Base-by-base conservation (phyloP, 352 stramenopile species). In the Phytophthora multivora region DNA sequence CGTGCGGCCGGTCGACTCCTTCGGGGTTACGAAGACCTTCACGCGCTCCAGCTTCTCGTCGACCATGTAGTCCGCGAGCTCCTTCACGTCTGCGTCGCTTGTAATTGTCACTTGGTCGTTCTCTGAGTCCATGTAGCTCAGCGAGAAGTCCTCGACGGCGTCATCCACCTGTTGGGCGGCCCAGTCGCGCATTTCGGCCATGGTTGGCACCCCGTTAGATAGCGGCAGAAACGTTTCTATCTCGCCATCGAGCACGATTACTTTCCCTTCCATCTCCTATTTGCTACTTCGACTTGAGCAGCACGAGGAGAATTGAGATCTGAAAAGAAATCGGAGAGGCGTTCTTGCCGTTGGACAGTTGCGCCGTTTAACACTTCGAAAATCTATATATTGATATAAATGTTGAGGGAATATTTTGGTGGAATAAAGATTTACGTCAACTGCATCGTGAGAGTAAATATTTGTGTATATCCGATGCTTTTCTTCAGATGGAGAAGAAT, bases 81-180 rank as follows among this genome's bases (percentile, higher is more conserved):
- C 80, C 41, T 78, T 66, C 26, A 90, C 51, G 59, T 90, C 80
- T 15, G 69, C 63, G 51, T 86, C 73, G 49, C 65, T 75, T 1
- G 66, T 73, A 25, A 90, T 77, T 51, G 80, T 87, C 30, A 90
- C 78, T 19, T 72, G 38, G 50, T 90, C 80, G 10, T 78, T 77
- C 42, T 88, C 80, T 45, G 69, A 80, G 63, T 90, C 80, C 46
- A 66, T 71, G 58, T 90, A 90, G 42, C 71, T 75, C 12, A 86
- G 51, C 21, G 63, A 41, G 43, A 62, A 82, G 36, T 26, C 28
- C 31, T 53, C 46, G 23, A 23, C n/a, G n/a, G 71, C 63, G 39
- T 66, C 70, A 15, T 73, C 23, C 18, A 63, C n/a, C 26, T 59
- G 39, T 26, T 49, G 51, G 7, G 60, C 66, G 16, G 65, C 64